Percentiles rank a stretch among this genome's conserved stretches.
Conservation (phyloP, 169 alveolate species). For the Cryptosporidium parvum region DNA sequence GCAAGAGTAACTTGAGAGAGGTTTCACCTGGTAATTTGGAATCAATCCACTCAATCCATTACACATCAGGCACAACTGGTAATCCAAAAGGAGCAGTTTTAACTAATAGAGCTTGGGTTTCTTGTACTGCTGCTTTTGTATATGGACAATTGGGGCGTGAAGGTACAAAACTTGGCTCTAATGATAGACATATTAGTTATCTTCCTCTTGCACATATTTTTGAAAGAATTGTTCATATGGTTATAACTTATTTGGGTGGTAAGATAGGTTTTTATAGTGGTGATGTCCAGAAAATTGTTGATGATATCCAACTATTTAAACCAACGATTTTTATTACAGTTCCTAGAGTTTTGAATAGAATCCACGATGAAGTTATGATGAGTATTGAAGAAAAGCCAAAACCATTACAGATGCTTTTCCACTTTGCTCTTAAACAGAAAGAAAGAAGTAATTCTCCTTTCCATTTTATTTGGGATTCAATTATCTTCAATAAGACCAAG, state of each 20-base stretch:
- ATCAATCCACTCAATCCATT: slow-evolving; percentile 72
- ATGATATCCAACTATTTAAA: slow-evolving; percentile 87
- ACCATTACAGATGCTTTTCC: slow-evolving; percentile 82
- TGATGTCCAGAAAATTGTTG: slow-evolving; percentile 81
- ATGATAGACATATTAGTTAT: slow-evolving; percentile 84
- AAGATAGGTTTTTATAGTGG: slow-evolving; percentile 85
- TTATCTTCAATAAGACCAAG: slow-evolving; percentile 84
- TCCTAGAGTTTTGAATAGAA: slow-evolving; percentile 93
- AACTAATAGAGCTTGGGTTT: slow-evolving; percentile 81
- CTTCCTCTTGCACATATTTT: slow-evolving; percentile 88
- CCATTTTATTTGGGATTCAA: slow-evolving; percentile 78
- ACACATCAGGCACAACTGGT: slow-evolving; percentile 93
- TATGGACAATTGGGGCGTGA: slow-evolving; percentile 54
- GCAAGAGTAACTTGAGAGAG: slow-evolving; percentile 29
- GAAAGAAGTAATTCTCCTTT: slow-evolving; percentile 22
- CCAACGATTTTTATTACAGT: slow-evolving; percentile 96
- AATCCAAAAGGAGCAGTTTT: slow-evolving; percentile 90
- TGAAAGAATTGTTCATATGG: slow-evolving; percentile 82
- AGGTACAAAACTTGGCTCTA: slow-evolving; percentile 39
- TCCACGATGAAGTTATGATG: slow-evolving; percentile 89
- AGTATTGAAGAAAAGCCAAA: slow-evolving; percentile 82
- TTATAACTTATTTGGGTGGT: slow-evolving; percentile 77
- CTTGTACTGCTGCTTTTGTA: slow-evolving; percentile 53
- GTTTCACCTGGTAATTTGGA: slow-evolving; percentile 36
- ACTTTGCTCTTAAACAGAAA: slow-evolving; percentile 80